A percentile compares a stretch with the other conserved stretches of the same genome.
phyloP scores from a whole-genome alignment of 352 stramenopile genomes.

The Phytophthora fragariae region DNA sequence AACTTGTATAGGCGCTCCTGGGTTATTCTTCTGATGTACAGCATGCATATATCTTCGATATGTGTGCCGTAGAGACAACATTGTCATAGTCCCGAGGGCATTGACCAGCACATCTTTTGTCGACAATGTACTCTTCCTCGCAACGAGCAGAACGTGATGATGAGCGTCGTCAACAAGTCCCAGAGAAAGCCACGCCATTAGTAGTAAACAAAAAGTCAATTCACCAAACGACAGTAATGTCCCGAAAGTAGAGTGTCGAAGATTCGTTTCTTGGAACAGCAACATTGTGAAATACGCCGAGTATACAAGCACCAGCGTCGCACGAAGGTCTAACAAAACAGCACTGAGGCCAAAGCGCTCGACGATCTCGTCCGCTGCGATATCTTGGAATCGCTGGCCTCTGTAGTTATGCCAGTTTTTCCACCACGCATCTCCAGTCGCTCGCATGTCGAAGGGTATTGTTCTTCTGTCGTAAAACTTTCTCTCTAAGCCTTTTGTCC shows the following conservation, averaged over 20 bases:
- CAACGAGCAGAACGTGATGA: background rate
- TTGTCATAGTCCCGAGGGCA: background rate
- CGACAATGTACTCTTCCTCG: background rate
- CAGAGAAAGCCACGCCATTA: background rate
- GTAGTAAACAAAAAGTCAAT: background rate
- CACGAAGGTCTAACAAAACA: background rate
- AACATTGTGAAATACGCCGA: background rate
- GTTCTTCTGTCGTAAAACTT: constrained; percentile 46
- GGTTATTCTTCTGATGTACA: background rate
- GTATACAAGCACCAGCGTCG: constrained; percentile 2
- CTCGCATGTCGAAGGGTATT: constrained; percentile 42
- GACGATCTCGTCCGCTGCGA: constrained; percentile 54
- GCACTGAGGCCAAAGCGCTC: constrained; percentile 49
- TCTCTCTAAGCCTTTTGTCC: constrained; percentile 34
- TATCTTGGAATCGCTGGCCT: constrained; percentile 29
- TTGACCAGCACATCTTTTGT: background rate
- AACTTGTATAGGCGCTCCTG: background rate
- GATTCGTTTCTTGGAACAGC: background rate
- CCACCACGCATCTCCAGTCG: constrained; percentile 49
- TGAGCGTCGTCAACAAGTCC: background rate
- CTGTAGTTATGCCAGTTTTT: constrained; percentile 38
- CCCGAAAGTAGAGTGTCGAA: background rate
- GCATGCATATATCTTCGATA: background rate
- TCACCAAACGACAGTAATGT: background rate
- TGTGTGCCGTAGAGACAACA: background rate